These are phyloP conservation scores for Paraphaeosphaeria minitans DNA, from an alignment of 2,329 filamentous ascomycete species.

Conservation along the genomic window DNA sequence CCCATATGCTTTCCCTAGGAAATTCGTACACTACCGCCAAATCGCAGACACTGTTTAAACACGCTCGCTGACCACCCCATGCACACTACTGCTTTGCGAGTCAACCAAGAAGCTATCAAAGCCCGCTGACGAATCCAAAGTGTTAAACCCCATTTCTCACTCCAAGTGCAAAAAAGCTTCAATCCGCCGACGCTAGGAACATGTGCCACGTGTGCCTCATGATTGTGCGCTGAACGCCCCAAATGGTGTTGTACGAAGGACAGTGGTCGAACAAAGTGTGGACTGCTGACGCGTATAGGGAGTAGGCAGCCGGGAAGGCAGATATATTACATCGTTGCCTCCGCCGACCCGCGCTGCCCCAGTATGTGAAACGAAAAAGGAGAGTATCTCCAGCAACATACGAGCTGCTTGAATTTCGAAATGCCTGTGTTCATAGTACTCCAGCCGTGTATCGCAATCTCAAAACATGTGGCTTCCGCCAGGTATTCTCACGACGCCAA, in stretches of 20 bases:
- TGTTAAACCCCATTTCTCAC: not conserved
- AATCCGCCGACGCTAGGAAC: slow-evolving; percentile 22
- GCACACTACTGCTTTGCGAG: slow-evolving; percentile 7
- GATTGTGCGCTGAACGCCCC: slow-evolving; percentile 17
- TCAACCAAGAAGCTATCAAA: slow-evolving; percentile 26
- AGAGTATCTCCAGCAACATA: slow-evolving; percentile 1
- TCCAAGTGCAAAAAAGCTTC: slow-evolving; percentile 16
- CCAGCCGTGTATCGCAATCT: slow-evolving; percentile 23
- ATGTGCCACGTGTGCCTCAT: slow-evolving; percentile 23
- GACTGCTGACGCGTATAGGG: slow-evolving; percentile 11
- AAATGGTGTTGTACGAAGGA: slow-evolving; percentile 12
- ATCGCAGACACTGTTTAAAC: slow-evolving; percentile 4
- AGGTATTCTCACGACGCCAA: slow-evolving; percentile 26
- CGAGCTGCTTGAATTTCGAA: slow-evolving; percentile 6
- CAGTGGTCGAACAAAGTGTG: not conserved
- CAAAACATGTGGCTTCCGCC: slow-evolving; percentile 16
- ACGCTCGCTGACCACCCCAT: slow-evolving; percentile 11
- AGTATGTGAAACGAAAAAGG: slow-evolving; percentile 8
- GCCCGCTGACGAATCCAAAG: slow-evolving; percentile 18
- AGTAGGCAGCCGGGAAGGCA: not conserved
- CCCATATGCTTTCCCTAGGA: slow-evolving; percentile 15
- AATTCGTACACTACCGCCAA: slow-evolving; percentile 20
- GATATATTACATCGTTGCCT: not conserved
- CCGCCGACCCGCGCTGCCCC: not conserved
- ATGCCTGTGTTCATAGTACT: slow-evolving; percentile 13